Evolutionary conservation across 352 stramenopile species (phyloP).

Genomic region (Phytophthora aleatoria): DNA sequence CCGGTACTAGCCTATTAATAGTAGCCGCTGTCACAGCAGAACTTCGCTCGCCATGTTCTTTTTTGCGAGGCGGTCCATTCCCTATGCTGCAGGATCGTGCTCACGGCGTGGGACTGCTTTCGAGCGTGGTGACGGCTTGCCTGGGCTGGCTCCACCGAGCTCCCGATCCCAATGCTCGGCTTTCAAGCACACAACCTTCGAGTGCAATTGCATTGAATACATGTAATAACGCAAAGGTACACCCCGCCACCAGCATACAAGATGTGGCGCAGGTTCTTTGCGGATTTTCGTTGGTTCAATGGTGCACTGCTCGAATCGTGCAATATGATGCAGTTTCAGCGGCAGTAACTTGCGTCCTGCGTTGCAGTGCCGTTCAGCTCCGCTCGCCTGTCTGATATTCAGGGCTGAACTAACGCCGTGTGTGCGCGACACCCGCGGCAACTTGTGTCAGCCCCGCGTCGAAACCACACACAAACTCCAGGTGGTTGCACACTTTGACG

Average conservation of each 20-base stretch:
- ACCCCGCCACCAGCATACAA: too few relatives aligned
- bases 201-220: too few relatives aligned
- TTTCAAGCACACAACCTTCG: not conserved
- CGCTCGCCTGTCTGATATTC: constrained; percentile 14
- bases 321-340: constrained; percentile 25
- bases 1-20: too few relatives aligned
- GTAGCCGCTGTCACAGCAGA: not conserved
- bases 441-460: constrained; percentile 18
- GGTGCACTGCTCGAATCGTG: not conserved
- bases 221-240: too few relatives aligned
- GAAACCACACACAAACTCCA: constrained; percentile 22
- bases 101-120: constrained; percentile 8
- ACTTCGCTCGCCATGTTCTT: constrained; percentile 8
- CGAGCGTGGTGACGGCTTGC: constrained; percentile 1
- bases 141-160: constrained; percentile 18
- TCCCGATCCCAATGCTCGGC: constrained; percentile 7
- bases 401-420: constrained; percentile 18
- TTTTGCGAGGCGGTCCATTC: constrained; percentile 13
- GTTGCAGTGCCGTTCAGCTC: constrained; percentile 4
- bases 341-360: constrained; percentile 13
- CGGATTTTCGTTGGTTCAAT: constrained; percentile 20
- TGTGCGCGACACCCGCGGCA: constrained; percentile 7
- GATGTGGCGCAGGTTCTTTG: not conserved
- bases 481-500: constrained; percentile 17
- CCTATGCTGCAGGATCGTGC: constrained; percentile 25